Base-by-base conservation (phyloP, 352 stramenopile species). In the Saprolegnia parasitica region DNA sequence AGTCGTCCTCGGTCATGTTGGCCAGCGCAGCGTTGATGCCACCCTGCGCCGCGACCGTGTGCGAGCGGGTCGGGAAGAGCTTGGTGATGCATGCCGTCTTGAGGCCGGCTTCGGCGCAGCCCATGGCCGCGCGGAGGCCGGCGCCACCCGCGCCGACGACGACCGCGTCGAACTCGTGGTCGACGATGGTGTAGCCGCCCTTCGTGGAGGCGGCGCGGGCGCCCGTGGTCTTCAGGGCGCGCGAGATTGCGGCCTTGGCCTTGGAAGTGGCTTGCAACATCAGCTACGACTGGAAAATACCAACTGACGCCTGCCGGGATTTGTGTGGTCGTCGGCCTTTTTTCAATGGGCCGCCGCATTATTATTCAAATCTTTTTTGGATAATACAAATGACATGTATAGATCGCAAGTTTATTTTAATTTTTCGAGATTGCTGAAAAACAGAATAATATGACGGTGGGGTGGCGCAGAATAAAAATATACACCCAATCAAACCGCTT, bases 71-170 rank as follows among this genome's bases (percentile, higher is more conserved):
- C 18, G 96, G 96, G 80, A 99, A 99, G 8, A 99, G 81, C 80
- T 99, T 99, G 37, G 95, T 98, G 35, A 99, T 94, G 80, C 96
- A 98, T 20, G 96, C 96, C 9, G 96, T 99, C 81, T 98, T 98
- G 62, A 98, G 95, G 8, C 96, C 95, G 5, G 88, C 85, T 74
- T 98, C 93, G 23, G 81, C 86, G 46, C 93, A 83, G 39, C 93
- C 93, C 93, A 98, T 98, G 67, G 93, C 93, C 0, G 93, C 93
- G n/a, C 93, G 86, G 24, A 97, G 83, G 56, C 96, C 96, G 18
- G 90, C 90, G 32, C 96, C 96, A 55, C 96, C 96, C 4, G 96
- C 96, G 50, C 96, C 96, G 10, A 99, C 96, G 1, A 99, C 94
- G 4, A 98, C 89, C 2, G 91, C 95, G 77, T 99, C 96, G 80